Evolutionary conservation across 805 yeast genomes (phyloP).

Genomic region (Suhomyces vadensis): DNA sequence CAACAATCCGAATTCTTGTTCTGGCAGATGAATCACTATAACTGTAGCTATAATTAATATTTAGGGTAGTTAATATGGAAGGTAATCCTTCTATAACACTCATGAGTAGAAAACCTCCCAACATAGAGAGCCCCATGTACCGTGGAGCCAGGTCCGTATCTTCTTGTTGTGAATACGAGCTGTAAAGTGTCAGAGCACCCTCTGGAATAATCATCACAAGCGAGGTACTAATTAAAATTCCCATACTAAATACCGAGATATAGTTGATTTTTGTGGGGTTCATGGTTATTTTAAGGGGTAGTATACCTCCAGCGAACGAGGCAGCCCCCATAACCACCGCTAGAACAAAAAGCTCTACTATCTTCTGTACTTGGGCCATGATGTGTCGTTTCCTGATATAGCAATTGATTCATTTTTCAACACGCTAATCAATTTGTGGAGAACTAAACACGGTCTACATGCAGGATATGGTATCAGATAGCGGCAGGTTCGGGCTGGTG

Average conservation of each 20-base stretch:
- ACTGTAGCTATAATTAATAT: conserved; percentile 11
- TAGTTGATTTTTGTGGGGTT: conserved; percentile 30
- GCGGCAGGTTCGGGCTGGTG: too few species aligned
- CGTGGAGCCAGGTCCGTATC: conserved; percentile 18
- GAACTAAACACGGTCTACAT: not conserved
- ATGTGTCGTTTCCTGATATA: not conserved
- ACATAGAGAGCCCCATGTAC: conserved; percentile 48
- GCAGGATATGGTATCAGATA: too few species aligned
- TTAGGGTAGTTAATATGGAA: conserved; percentile 5
- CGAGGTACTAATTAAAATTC: conserved; percentile 61
- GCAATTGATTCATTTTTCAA: conserved; percentile 1
- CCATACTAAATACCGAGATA: conserved; percentile 56
- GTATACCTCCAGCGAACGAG: conserved; percentile 22
- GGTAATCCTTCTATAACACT: conserved; percentile 47
- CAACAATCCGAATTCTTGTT: not conserved
- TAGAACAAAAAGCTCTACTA: conserved; percentile 11
- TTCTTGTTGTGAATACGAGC: conserved; percentile 15
- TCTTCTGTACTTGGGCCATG: conserved; percentile 1
- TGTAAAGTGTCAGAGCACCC: conserved; percentile 51
- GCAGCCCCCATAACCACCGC: conserved; percentile 20
- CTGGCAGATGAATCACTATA: not conserved
- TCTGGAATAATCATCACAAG: conserved; percentile 64
- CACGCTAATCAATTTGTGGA: not conserved
- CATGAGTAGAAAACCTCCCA: conserved; percentile 57
- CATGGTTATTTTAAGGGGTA: conserved; percentile 29